Percentiles rank a stretch among this genome's conserved stretches.
Conservation (phyloP, 352 stramenopile species). For the Globisporangium apiculatum region DNA sequence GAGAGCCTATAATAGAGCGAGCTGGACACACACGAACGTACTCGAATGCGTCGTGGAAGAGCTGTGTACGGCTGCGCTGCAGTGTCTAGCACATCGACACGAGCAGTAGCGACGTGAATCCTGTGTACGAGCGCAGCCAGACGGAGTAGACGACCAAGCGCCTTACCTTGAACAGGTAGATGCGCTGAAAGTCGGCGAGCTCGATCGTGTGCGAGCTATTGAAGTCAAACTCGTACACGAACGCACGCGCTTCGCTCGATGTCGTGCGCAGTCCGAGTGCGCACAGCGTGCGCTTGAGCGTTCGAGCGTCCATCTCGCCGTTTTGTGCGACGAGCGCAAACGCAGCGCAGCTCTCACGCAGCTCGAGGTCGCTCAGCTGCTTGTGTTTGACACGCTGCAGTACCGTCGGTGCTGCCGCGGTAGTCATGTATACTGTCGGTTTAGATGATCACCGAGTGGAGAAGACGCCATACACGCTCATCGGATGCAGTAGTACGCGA, state of each 20-base stretch:
- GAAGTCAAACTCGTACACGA: slow-evolving; percentile 48
- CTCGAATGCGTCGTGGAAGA: slow-evolving; percentile 28
- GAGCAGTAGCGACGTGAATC: no score
- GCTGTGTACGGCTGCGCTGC: slow-evolving; percentile 14
- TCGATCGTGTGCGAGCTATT: slow-evolving; percentile 20
- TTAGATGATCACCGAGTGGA: no score
- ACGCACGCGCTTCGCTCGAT: slow-evolving; percentile 16
- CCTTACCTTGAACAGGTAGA: slow-evolving; percentile 33
- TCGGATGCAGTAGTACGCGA: no score
- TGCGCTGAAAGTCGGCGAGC: slow-evolving; percentile 31
- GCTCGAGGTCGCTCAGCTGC: slow-evolving; percentile 18
- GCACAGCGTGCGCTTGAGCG: slow-evolving; percentile 27
- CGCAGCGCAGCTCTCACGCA: slow-evolving; percentile 17
- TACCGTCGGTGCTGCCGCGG: background rate
- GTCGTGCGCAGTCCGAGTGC: slow-evolving; percentile 21
- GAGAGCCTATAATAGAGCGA: background rate
- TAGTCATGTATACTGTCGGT: no score
- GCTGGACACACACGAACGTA: slow-evolving; percentile 2
- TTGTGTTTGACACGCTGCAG: slow-evolving; percentile 16
- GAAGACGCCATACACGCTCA: no score
- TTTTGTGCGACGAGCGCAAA: slow-evolving; percentile 18
- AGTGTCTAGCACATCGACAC: slow-evolving; percentile 10
- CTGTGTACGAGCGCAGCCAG: no score
- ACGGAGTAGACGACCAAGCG: no score
- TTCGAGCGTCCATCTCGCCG: slow-evolving; percentile 16